Conservation (phyloP, 768 basidiomycete genomes). For the Russula lepida region DNA sequence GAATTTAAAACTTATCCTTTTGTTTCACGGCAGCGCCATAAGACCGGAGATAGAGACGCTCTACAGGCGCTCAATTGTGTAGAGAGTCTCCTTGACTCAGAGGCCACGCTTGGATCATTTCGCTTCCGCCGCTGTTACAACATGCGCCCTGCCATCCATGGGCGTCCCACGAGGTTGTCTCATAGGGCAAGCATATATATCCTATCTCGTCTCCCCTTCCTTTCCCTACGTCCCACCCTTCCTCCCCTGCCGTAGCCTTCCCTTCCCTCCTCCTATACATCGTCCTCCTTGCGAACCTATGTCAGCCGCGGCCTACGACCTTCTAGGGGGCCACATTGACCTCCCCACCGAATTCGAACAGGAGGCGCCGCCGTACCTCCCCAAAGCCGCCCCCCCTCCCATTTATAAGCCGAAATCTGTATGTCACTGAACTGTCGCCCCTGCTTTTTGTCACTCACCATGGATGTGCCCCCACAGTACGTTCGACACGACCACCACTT, state of each 20-base stretch:
- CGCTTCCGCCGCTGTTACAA: not conserved
- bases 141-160: not conserved
- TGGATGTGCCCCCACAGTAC: not conserved
- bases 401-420: constrained; percentile 4
- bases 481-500: not conserved
- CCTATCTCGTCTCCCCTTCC: not conserved
- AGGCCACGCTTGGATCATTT: not conserved
- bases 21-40: not conserved
- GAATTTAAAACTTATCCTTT: not conserved
- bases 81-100: not conserved
- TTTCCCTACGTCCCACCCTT: not conserved
- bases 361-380: constrained; percentile 8
- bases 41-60: not conserved
- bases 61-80: not conserved
- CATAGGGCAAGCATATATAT: constrained; percentile 11
- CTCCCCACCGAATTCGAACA: not conserved
- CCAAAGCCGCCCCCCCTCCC: not conserved
- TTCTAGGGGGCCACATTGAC: constrained; percentile 2
- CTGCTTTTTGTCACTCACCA: not conserved
- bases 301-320: constrained; percentile 2
- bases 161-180: constrained; percentile 2
- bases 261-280: not conserved
- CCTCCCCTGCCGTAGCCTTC: not conserved
- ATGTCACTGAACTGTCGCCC: not conserved
- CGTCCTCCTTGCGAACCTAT: not conserved